phyloP scores from a whole-genome alignment of 805 yeast species.

The Blastobotrys mokoenaii region DNA sequence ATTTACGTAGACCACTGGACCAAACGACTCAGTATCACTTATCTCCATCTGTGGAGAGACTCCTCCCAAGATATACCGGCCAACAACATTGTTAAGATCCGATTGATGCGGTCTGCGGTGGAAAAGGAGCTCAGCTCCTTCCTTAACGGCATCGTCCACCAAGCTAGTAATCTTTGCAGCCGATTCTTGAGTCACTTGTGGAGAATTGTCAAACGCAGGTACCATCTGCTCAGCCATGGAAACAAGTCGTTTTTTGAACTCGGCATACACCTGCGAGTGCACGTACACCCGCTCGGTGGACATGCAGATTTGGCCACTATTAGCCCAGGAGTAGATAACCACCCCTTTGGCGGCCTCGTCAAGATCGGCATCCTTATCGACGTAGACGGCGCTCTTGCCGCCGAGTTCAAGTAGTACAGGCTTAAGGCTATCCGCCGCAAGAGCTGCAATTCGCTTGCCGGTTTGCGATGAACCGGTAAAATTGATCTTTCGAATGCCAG shows the following conservation, averaged over 20 bases:
- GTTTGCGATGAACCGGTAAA: conserved; percentile 83
- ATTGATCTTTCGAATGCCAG: conserved; percentile 66
- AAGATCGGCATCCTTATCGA: conserved; percentile 62
- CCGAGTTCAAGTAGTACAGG: conserved; percentile 80
- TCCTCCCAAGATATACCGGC: conserved; percentile 39
- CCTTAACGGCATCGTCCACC: conserved; percentile 54
- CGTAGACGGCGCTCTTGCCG: conserved; percentile 78
- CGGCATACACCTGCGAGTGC: conserved; percentile 60
- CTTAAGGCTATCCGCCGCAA: conserved; percentile 63
- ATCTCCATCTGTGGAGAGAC: conserved; percentile 50
- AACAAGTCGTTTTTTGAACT: conserved; percentile 43
- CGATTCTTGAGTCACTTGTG: conserved; percentile 1
- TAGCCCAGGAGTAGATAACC: conserved; percentile 62
- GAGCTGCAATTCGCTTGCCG: conserved; percentile 63
- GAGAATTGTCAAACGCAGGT: conserved; percentile 2
- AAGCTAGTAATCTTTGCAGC: conserved; percentile 15
- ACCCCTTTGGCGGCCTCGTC: conserved; percentile 51
- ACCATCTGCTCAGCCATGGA: conserved; percentile 3
- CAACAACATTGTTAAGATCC: not conserved
- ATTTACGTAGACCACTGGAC: conserved; percentile 65
- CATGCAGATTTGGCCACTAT: conserved; percentile 82
- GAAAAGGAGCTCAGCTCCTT: conserved; percentile 58
- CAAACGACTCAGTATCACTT: conserved; percentile 70
- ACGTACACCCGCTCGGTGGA: conserved; percentile 77
- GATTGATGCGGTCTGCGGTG: conserved; percentile 48